Evolutionary conservation across 139 green algal genomes (phyloP), one percentile per base, ranked within the genome.

Genomic region (Pycnococcus provasolii): DNA sequence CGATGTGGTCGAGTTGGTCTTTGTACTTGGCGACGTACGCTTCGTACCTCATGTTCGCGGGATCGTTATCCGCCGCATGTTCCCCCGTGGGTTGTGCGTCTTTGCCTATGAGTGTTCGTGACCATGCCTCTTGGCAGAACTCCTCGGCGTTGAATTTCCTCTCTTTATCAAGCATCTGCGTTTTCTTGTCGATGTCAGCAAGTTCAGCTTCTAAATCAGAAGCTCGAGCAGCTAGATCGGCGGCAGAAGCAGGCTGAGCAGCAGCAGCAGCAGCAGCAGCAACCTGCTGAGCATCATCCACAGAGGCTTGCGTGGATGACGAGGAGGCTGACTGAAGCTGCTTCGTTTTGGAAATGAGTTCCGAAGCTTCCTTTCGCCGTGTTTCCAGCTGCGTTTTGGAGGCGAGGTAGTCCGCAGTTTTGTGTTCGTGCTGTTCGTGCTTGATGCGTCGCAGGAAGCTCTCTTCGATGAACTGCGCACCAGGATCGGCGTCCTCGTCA

Each of bases 391-490:
- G 26, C 26, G 26, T 26, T 26, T 26, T 26, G 26, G 26, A 26
- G 26, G 26, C 26, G 26, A 26, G 26, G 26, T 26, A 26, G 26
- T 26, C 62, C 26, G 11, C 8, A 48, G 15, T 42, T 39, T 59
- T 60, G 11, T 68, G 15, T 39, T 59, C 47, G 42, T 68, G 62
- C n/a, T 4, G 13, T 37, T 68, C 46, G 44, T 50, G 40, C 62
- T 68, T 68, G 48, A 68, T 68, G 11, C 62, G 40, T 26, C 62
- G 47, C 37, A 68, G 47, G 2, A 50, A 60, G 42, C 60, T 46
- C 62, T 37, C 48, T 41, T 68, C 62, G 47, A 68, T 68, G 26
- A 68, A 68, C 50, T 68, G 62, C 62, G 62, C 62, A 3, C 62
- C 62, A 5, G 62, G 62, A 39, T 68, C 48, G 37, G 15, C 13